These are phyloP conservation scores for Perilla frutescens DNA, from an alignment of 257 asterid genomes.

Conservation along the genomic window DNA sequence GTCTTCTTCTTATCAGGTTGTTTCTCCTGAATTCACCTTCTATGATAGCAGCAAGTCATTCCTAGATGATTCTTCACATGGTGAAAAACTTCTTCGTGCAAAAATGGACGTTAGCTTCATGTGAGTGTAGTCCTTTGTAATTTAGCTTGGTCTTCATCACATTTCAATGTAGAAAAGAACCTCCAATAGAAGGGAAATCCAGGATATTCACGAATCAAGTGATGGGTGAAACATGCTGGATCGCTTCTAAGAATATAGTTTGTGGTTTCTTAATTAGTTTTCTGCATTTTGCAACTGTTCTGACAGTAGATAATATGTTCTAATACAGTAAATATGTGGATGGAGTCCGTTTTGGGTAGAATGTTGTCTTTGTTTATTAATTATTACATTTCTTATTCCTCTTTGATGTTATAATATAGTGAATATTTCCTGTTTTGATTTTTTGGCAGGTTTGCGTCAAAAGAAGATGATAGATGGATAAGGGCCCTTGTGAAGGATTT, in stretches of 20 bases:
- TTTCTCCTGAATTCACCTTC: constrained; percentile 96
- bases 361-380: constrained; percentile 3
- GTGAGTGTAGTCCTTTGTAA: constrained; percentile 56
- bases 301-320: constrained; percentile 1
- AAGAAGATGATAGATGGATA: constrained; percentile 93
- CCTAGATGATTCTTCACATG: constrained; percentile 82
- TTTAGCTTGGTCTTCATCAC: constrained; percentile 22
- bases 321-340: not conserved
- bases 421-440: constrained; percentile 18
- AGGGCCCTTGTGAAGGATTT: constrained; percentile 92
- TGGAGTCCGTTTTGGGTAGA: constrained; percentile 26
- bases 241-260: constrained; percentile 7
- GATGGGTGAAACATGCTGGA: constrained; percentile 14
- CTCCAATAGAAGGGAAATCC: constrained; percentile 12
- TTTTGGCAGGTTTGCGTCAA: constrained; percentile 87
- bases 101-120: constrained; percentile 95
- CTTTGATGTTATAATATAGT: constrained; percentile 17
- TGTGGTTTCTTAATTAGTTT: constrained; percentile 7
- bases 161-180: constrained; percentile 13
- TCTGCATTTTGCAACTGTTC: constrained; percentile 18
- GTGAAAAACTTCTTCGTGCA: constrained; percentile 98
- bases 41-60: constrained; percentile 87
- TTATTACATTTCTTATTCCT: constrained; percentile 15
- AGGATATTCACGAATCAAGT: not conserved
- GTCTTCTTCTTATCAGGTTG: constrained; percentile 64